Conservation (phyloP, 2,329 filamentous ascomycete genomes). For the Fusarium mangiferae region DNA sequence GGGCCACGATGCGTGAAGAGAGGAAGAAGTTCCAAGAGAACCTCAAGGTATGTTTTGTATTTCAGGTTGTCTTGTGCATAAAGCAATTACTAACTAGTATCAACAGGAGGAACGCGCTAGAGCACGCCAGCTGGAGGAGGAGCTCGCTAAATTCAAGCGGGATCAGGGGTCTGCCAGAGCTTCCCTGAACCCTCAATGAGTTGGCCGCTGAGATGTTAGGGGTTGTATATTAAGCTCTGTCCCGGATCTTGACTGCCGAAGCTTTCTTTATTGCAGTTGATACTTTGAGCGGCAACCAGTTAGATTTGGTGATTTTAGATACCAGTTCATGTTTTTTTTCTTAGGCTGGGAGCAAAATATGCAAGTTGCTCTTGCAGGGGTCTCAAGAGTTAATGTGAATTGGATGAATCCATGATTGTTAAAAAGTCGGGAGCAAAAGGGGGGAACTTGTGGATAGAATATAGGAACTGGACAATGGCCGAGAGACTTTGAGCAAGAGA, state of each 20-base stretch:
- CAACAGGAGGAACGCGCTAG: slow-evolving; percentile 61
- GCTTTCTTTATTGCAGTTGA: slow-evolving; percentile 10
- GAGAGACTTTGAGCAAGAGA: neutral
- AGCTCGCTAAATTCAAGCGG: slow-evolving; percentile 57
- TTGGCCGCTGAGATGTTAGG: neutral
- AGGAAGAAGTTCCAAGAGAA: slow-evolving; percentile 67
- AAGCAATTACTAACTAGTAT: slow-evolving; percentile 43
- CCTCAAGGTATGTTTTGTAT: slow-evolving; percentile 55
- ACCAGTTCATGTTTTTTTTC: neutral
- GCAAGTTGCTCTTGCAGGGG: neutral
- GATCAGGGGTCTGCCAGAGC: slow-evolving; percentile 56
- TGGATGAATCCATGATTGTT: slow-evolving; percentile 27
- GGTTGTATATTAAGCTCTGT: neutral
- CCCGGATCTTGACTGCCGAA: neutral
- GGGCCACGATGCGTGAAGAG: slow-evolving; percentile 66
- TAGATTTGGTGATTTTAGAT: neutral
- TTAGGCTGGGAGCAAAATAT: neutral
- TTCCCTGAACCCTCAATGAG: slow-evolving; percentile 54
- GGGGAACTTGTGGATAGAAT: slow-evolving; percentile 4
- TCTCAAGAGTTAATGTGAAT: slow-evolving; percentile 15
- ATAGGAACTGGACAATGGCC: neutral
- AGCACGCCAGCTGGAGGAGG: slow-evolving; percentile 62
- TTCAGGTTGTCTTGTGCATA: neutral
- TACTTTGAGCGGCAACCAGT: neutral
- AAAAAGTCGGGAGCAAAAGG: slow-evolving; percentile 11